phyloP scores from a whole-genome alignment of 2,329 filamentous ascomycete species.

The Sordariomycetes sp. region DNA sequence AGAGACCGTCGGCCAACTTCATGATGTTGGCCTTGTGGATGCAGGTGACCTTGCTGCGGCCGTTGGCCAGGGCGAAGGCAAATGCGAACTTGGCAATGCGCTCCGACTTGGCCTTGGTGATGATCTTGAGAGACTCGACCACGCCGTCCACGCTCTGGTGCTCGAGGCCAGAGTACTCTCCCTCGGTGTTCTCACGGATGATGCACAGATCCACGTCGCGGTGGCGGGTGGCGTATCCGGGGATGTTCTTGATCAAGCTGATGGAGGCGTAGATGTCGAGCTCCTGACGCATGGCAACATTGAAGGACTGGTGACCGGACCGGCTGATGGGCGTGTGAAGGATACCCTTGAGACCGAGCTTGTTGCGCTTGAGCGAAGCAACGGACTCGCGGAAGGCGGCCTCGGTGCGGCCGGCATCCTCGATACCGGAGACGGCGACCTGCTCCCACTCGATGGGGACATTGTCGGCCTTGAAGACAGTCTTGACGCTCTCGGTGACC shows the following conservation, averaged over 20 bases:
- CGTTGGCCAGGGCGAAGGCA: conserved; percentile 95
- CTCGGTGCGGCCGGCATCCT: conserved; percentile 77
- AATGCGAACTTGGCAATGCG: conserved; percentile 99
- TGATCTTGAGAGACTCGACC: conserved; percentile 99
- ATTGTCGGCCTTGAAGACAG: conserved; percentile 99
- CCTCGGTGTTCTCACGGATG: conserved; percentile 99
- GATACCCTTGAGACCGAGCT: conserved; percentile 98
- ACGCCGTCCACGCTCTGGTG: conserved; percentile 95
- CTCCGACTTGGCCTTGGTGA: conserved; percentile 97
- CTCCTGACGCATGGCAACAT: conserved; percentile 97
- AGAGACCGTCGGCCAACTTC: conserved; percentile 98
- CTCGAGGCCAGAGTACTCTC: conserved; percentile 97
- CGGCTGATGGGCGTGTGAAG: conserved; percentile 94
- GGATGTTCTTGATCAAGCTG: conserved; percentile 98
- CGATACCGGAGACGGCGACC: conserved; percentile 87
- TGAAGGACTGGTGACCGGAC: conserved; percentile 98
- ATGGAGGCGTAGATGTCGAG: conserved; percentile 99
- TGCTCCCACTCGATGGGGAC: conserved; percentile 99
- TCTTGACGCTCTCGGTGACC: conserved; percentile 96
- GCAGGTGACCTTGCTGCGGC: conserved; percentile 98
- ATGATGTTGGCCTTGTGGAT: conserved; percentile 99
- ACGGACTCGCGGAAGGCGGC: conserved; percentile 94
- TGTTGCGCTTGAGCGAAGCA: conserved; percentile 93
- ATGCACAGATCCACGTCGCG: conserved; percentile 97
- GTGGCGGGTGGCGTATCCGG: conserved; percentile 95